Evolutionary conservation across 805 yeast species (phyloP), one percentile per base, ranked within the genome.

Genomic region (Wickerhamiella galacta): DNA sequence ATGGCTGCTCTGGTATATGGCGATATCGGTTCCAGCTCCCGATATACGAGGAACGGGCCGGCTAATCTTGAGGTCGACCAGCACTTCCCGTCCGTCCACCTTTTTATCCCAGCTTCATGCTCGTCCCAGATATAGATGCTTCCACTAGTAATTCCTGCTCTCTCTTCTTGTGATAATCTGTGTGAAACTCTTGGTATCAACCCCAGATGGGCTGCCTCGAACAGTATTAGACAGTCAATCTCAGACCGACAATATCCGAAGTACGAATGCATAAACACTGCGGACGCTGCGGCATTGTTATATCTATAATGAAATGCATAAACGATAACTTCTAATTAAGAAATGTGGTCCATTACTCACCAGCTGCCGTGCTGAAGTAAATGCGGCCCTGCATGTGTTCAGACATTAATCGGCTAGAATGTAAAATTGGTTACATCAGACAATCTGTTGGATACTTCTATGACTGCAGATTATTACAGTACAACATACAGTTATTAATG

Each of bases 81-180:
- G 22, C 66, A 61, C 40, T 67, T 66, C 14, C 85, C 81, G 46
- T 76, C 87, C 1, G 85, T 76, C 85, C 87, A 76, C 19, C 85
- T 55, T 40, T 71, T 66, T 72, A 77, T 74, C 12, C 72, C 76
- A 27, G 79, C 71, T 42, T 70, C 74, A 10, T 63, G 57, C 48
- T 76, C 85, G 48, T 71, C 75, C 83, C 83, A 76, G 7, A 75
- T 66, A 44, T 70, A 76, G 2, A 76, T 65, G 2, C 73, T 61
- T 3, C 81, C 81, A 6, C 72, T 61, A 14, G 53, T 52, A 26
- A 77, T 74, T 15, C 54, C 52, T 18, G 57, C 49, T 16, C 79
- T 55, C 48, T 76, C 81, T 19, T 55, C 54, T 16, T 66, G 71
- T 10, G 70, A 63, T 9, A 76, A 60, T 18, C 85, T 52, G 34